Evolutionary conservation across 1,139 yeast species (phyloP), one percentile per base, ranked within the genome.

Genomic region (Yamadazyma kanchanaburiensis): DNA sequence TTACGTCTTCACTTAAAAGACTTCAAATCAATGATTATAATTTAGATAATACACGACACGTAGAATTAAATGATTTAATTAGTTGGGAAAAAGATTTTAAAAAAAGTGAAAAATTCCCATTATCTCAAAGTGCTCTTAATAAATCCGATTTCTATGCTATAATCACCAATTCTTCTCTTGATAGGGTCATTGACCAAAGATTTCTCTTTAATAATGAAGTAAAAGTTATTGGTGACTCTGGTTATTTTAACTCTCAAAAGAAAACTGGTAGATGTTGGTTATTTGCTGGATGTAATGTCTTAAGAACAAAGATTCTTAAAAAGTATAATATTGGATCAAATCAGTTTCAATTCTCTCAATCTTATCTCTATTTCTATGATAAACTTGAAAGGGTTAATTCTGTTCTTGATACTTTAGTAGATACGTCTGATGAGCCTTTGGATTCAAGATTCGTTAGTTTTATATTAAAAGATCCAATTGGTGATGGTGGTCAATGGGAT

Each of bases 401-500:
- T 51, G 85, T 83, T 53, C 61, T 85, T 47, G 88, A 85, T 38
- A 87, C 83, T 53, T 72, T 84, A 35, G 60, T 80, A 33, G 83
- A 80, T 42, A 80, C 91, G 14, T 68, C 73, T 17, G 71, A 66
- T 17, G 79, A 79, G 51, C 77, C 70, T 15, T 70, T 80, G 33
- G 88, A 78, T 39, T 77, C 87, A 1, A 70, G 94, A 45, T 54
- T 83, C 34, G 73, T 83, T 29, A 81, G 77, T 53, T 76, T 70
- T 45, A 58, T 85, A 36, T 61, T 84, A 38, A 43, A 60, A 6
- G 77, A 72, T 32, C 94, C 95, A 9, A 75, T 79, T 28, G 57
- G 72, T 33, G 95, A 85, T 48, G 95, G 95, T 43, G 95, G 95
- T 28, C 95, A 85, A 56, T 85, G 83, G 72, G 82, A 81, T 45